A percentile compares a stretch with the other conserved stretches of the same genome.
These are phyloP conservation scores for Daldinia loculata DNA, from an alignment of 495 filamentous ascomycete genomes.

Conservation along the genomic window DNA sequence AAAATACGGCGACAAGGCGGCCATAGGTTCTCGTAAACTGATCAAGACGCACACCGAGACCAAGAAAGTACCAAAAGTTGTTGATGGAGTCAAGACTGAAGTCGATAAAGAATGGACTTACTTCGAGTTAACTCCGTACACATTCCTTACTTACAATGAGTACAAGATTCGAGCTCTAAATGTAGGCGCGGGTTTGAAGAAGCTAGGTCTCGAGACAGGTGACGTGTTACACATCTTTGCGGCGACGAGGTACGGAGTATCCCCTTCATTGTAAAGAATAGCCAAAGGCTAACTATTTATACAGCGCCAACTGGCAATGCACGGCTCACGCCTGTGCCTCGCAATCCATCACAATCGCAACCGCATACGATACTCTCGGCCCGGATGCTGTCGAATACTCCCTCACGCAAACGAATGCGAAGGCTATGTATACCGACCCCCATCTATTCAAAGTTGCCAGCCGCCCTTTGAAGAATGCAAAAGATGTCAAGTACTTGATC, in stretches of 20 bases:
- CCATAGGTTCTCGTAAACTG: constrained; percentile 65
- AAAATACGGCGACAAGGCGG: constrained; percentile 64
- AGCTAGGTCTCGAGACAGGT: constrained; percentile 59
- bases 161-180: constrained; percentile 63
- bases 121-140: constrained; percentile 69
- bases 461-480: constrained; percentile 53
- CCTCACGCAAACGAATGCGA: constrained; percentile 65
- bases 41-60: constrained; percentile 67
- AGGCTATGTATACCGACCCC: constrained; percentile 69
- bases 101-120: constrained; percentile 74
- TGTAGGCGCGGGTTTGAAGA: constrained; percentile 65
- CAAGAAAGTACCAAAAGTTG: constrained; percentile 73
- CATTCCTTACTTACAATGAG: constrained; percentile 68
- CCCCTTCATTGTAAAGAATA: neutral
- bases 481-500: constrained; percentile 54
- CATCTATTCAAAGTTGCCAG: constrained; percentile 62
- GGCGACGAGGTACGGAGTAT: constrained; percentile 57
- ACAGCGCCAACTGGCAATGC: constrained; percentile 58
- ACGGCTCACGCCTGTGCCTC: constrained; percentile 61
- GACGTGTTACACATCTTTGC: constrained; percentile 70
- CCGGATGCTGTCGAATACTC: constrained; percentile 68
- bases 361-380: constrained; percentile 72
- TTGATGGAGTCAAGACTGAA: constrained; percentile 67
- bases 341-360: constrained; percentile 71
- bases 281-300: constrained; percentile 27